A percentile compares a stretch with the other conserved stretches of the same genome.
These are phyloP conservation scores for Arachnomyces sp. DNA, from an alignment of 2,329 filamentous ascomycete genomes.

Conservation along the genomic window DNA sequence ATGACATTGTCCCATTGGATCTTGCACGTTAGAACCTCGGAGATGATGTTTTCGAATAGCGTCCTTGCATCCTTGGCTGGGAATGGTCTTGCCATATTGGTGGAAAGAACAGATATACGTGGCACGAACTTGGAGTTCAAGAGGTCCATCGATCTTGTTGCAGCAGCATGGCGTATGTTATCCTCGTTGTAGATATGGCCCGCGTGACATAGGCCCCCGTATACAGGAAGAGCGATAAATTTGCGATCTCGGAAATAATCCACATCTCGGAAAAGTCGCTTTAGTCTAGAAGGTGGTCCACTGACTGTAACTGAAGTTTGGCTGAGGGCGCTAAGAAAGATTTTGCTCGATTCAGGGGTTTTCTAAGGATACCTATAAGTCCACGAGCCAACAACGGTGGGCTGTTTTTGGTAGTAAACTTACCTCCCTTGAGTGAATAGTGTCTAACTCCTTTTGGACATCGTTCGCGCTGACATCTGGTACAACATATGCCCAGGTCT, in stretches of 20 bases:
- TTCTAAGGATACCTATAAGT: constrained; percentile 6
- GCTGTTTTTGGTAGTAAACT: constrained; percentile 1
- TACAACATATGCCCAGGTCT: constrained; percentile 23
- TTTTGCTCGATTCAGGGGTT: constrained; percentile 12
- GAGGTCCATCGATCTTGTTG: background rate
- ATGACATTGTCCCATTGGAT: constrained; percentile 17
- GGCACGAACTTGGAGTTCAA: background rate
- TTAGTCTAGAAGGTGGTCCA: constrained; percentile 20
- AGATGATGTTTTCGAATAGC: constrained; percentile 14
- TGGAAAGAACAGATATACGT: constrained; percentile 12
- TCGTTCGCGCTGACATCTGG: constrained; percentile 13
- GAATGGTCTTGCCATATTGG: constrained; percentile 13
- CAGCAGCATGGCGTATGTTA: constrained; percentile 11
- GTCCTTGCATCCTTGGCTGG: constrained; percentile 7
- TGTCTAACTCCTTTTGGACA: constrained; percentile 19
- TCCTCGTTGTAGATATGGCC: constrained; percentile 38
- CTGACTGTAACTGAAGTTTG: constrained; percentile 17
- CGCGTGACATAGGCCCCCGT: constrained; percentile 29
- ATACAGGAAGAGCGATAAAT: constrained; percentile 18
- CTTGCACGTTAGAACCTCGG: constrained; percentile 15
- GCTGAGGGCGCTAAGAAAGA: constrained; percentile 19
- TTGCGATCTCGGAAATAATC: constrained; percentile 17
- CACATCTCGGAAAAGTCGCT: constrained; percentile 15
- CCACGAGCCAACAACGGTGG: background rate
- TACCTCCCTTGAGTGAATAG: constrained; percentile 11